Base-by-base conservation (phyloP, 345 rosid species). In the Citrus mangshanensis region DNA sequence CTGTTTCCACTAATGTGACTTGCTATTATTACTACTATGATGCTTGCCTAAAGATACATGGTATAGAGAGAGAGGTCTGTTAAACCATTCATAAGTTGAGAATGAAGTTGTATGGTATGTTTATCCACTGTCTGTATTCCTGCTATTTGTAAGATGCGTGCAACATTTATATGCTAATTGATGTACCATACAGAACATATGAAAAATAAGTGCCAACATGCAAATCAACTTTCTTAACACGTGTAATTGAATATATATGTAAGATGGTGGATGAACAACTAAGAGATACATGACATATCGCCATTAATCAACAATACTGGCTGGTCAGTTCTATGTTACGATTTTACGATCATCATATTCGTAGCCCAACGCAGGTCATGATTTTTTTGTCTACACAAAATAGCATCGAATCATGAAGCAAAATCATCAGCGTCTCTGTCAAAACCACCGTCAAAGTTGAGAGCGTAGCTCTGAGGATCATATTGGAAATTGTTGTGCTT, bases 391-490 rank as follows among this genome's bases (percentile, higher is more conserved):
- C 51, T 25, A 49, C 62, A 74, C 55, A 24, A 58, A 21, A 83
- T 81, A 46, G 81, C 77, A 28, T 75, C 76, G 83, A 81, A 66
- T 58, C 76, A 35, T 71, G 78, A 34, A 74, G 79, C 82, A 78
- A 59, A 56, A 63, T 14, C 83, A 68, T 82, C 85, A 24, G 64
- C 89, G 64, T 85, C 91, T 6, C 60, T 46, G 9, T 77, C 82
- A 34, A 14, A 62, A 24, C 88, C 84, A 21, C 78, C 9, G 18
- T 89, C 95, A 65, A 91, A 91, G 78, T 91, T 89, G 25, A 91
- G 89, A 10, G 91, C 90, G 73, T 91, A 91, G 82, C 89, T 88
- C 30, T 82, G 74, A 19, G 93, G 72, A 74, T 88, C 90, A 63
- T 91, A 91, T 8, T 86, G 86, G 68, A 82, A 84, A 73, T 72